Evolutionary conservation across 345 rosid genomes (phyloP).

Genomic region (Camelina neglecta): DNA sequence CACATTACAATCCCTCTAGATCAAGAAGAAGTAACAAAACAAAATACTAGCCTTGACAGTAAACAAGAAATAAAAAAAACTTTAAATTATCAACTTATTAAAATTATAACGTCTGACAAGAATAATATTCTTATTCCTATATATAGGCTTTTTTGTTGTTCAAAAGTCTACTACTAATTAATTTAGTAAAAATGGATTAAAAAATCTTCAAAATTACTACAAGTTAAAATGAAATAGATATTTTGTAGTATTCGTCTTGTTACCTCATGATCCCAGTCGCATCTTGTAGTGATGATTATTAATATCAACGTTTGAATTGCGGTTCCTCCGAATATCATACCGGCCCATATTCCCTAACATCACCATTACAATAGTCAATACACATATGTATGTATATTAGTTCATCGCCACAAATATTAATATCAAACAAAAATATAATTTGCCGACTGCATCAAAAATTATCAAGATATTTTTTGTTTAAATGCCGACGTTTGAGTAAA

Average conservation of each 20-base stretch:
- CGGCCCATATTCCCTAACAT: constrained; percentile 70
- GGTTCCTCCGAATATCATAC: constrained; percentile 79
- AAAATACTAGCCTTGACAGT: not conserved
- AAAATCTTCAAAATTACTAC: not conserved
- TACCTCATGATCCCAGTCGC: constrained; percentile 70
- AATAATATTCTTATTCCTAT: no score
- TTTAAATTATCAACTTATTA: no score
- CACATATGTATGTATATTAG: not conserved
- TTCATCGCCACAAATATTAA: not conserved
- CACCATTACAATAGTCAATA: no score
- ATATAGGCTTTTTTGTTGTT: no score
- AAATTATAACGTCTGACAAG: no score
- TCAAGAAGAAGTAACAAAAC: not conserved
- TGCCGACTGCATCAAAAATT: no score
- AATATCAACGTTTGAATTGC: constrained; percentile 57
- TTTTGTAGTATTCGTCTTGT: not conserved
- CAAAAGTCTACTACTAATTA: no score
- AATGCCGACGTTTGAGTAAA: constrained; percentile 1
- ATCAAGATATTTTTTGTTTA: no score
- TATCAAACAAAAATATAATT: not conserved
- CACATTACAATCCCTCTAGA: not conserved
- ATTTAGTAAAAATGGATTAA: no score
- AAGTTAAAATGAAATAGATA: not conserved
- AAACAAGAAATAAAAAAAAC: not conserved
- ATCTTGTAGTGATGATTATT: constrained; percentile 46